Base-by-base conservation (phyloP, 1,284 basidiomycete genomes). In the Ceratobasidium sp. region DNA sequence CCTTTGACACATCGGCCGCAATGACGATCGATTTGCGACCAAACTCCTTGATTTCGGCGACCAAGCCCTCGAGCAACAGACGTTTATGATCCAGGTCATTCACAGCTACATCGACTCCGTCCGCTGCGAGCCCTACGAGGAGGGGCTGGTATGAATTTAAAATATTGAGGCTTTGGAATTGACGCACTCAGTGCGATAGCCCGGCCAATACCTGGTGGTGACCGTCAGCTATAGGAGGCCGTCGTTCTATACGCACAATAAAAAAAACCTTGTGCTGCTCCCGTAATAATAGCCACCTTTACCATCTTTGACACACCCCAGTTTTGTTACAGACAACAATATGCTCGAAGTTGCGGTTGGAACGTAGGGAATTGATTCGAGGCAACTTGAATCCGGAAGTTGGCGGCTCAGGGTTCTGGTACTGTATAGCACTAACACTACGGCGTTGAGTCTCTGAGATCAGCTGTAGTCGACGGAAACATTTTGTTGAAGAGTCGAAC, bases 101-200 rank as follows among this genome's bases (percentile, higher is more conserved):
- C 74, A 85, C 80, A 46, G 81, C 80, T 75, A 85, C 75, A 75
- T 83, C 81, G 78, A 81, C 81, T 8, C 84, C 84, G 71, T 85
- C 83, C 48, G 79, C 66, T 37, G 85, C 82, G 74, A 87, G 82
- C 51, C 22, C 64, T 61, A 29, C n/a, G 16, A 7, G 14, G 13
- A 11, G 4, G 43, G 5, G 13, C 19, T 46, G 4, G 43, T 14
- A 14, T 46, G 19, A 46, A n/a, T n/a, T n/a, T 4, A n/a, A 16
- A 14, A 46, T 46, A 11, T 46, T 46, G 7, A 16, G 43, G 19
- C 43, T 16, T 11, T 46, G 14, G 5, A 13, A 46, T 46, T 14
- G 13, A n/a, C 43, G 8, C 43, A 46, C 43, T 14, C 8, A 46
- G 43, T 14, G 43, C 13, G 43, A 46, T 46, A 8, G 14, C 19